Conservation (phyloP, 1,284 basidiomycete species). For the Volvariella volvacea region DNA sequence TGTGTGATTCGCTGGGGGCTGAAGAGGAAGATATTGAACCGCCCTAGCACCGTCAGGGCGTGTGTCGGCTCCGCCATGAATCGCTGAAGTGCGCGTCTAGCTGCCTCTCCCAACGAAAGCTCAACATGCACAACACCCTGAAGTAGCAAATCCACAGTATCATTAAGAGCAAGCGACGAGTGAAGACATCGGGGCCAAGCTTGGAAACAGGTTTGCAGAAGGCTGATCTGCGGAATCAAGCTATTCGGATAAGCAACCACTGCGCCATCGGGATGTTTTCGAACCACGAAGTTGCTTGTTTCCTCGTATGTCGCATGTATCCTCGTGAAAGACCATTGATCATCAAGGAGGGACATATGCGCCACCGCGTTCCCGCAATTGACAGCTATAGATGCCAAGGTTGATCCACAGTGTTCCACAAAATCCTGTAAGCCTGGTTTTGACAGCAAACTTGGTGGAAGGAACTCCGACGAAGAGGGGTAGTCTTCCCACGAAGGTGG, state of each 20-base stretch:
- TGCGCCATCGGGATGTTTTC: constrained; percentile 62
- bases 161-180: constrained; percentile 43
- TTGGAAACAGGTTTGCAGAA: constrained; percentile 78
- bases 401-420: constrained; percentile 58
- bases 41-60: constrained; percentile 58
- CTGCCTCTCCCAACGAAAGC: constrained; percentile 63
- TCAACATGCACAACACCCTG: constrained; percentile 83
- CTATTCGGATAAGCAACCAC: constrained; percentile 66
- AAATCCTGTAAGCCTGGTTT: constrained; percentile 77
- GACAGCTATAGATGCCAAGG: constrained; percentile 57
- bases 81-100: constrained; percentile 65
- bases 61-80: constrained; percentile 62
- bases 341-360: constrained; percentile 79
- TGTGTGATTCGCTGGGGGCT: constrained; percentile 61
- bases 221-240: constrained; percentile 59
- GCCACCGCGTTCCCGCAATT: constrained; percentile 68
- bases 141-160: constrained; percentile 77
- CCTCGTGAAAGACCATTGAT: constrained; percentile 63
- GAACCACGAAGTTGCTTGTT: constrained; percentile 52
- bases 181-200: constrained; percentile 82
- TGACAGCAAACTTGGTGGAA: constrained; percentile 44
- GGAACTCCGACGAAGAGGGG: constrained; percentile 58
- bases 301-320: constrained; percentile 66
- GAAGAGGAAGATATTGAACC: constrained; percentile 76
- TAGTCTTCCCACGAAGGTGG: constrained; percentile 62